phyloP scores from a whole-genome alignment of 208 protist genomes.

The Leishmania arabica region DNA sequence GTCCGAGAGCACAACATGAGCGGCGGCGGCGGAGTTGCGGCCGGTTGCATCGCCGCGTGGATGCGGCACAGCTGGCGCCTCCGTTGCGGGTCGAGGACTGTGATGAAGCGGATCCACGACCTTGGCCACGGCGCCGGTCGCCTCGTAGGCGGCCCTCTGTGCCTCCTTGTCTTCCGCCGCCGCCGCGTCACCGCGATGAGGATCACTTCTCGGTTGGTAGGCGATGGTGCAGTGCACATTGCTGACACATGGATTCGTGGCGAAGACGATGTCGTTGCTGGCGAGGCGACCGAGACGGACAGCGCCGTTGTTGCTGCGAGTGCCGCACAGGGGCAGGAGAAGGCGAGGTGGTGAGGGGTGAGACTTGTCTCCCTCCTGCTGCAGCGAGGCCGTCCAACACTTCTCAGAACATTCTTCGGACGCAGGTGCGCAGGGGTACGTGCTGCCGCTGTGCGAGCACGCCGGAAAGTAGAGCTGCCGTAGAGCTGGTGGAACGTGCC shows the following conservation, averaged over 20 bases:
- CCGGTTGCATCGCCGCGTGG: background rate
- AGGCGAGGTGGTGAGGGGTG: constrained; percentile 6
- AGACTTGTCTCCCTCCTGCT: background rate
- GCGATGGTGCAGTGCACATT: constrained; percentile 47
- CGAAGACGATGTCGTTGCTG: constrained; percentile 41
- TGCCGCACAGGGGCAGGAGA: constrained; percentile 31
- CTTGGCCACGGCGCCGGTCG: background rate
- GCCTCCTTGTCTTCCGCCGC: background rate
- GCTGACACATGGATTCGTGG: constrained; percentile 56
- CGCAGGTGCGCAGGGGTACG: background rate
- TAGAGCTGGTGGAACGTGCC: background rate
- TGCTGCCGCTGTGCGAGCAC: background rate
- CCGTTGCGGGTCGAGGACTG: background rate
- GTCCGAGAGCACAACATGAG: constrained; percentile 43
- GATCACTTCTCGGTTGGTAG: constrained; percentile 2
- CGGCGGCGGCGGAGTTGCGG: background rate
- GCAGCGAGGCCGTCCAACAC: background rate
- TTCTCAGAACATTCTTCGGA: background rate
- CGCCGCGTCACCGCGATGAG: background rate
- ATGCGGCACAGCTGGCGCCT: background rate
- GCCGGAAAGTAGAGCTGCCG: background rate
- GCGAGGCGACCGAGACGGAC: constrained; percentile 42
- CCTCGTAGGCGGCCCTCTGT: background rate
- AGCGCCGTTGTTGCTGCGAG: constrained; percentile 18
- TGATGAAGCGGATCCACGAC: background rate